Evolutionary conservation across 345 rosid species (phyloP).

Genomic region (Hevea brasiliensis): DNA sequence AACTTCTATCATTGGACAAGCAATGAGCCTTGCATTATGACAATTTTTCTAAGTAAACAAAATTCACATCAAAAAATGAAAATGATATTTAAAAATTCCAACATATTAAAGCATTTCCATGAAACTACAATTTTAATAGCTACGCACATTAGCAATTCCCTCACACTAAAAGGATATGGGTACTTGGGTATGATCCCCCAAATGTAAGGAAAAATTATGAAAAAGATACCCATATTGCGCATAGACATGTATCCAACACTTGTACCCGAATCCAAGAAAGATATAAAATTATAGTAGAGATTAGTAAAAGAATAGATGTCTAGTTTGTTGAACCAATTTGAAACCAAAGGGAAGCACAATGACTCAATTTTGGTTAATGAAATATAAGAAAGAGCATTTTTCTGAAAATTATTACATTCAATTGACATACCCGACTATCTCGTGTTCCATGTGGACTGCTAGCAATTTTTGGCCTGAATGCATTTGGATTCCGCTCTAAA

Average conservation of each 20-base stretch:
- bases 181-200: neutral
- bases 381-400: neutral
- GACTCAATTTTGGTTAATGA: neutral
- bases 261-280: neutral
- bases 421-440: conserved; percentile 62
- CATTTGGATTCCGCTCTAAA: conserved; percentile 93
- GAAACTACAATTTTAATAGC: neutral
- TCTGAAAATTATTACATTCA: neutral
- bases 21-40: neutral
- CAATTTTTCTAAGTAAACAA: conserved; percentile 1
- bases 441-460: conserved; percentile 87
- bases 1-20: neutral
- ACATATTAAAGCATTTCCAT: neutral
- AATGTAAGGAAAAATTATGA: neutral
- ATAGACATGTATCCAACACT: neutral
- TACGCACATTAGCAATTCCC: neutral
- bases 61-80: neutral
- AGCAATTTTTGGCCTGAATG: conserved; percentile 96
- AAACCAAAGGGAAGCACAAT: neutral
- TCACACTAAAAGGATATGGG: neutral
- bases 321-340: neutral
- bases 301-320: neutral
- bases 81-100: neutral
- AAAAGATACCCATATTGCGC: neutral
- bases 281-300: neutral